A percentile compares a stretch with the other conserved stretches of the same genome.
These are phyloP conservation scores for Paradendryphiella salina DNA, from an alignment of 2,329 filamentous ascomycete species.

Conservation along the genomic window DNA sequence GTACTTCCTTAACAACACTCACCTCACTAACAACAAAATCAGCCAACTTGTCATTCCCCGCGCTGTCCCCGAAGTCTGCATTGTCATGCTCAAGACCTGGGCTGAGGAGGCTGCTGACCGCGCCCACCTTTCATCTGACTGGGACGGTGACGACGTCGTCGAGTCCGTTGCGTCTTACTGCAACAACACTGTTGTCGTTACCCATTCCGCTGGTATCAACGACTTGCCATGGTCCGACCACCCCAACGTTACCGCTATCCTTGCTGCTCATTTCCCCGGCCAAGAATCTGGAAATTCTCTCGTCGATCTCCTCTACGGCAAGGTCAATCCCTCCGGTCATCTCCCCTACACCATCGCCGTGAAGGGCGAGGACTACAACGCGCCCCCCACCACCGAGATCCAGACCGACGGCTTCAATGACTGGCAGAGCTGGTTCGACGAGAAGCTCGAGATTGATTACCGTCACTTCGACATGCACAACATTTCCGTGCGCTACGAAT, in stretches of 20 bases:
- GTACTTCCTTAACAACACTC: conserved; percentile 51
- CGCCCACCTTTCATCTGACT: conserved; percentile 47
- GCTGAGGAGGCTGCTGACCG: conserved; percentile 54
- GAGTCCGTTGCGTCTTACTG: conserved; percentile 52
- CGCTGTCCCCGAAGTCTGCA: conserved; percentile 50
- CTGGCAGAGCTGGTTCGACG: conserved; percentile 58
- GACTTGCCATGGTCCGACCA: conserved; percentile 49
- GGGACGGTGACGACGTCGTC: conserved; percentile 49
- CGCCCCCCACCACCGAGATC: conserved; percentile 47
- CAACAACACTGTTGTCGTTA: conserved; percentile 58
- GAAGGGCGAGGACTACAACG: conserved; percentile 66
- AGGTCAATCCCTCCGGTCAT: conserved; percentile 75
- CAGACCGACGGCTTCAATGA: conserved; percentile 48
- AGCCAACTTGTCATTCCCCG: conserved; percentile 37
- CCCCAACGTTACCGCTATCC: conserved; percentile 50
- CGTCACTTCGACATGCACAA: conserved; percentile 69
- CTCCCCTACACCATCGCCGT: conserved; percentile 86
- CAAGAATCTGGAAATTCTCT: conserved; percentile 49
- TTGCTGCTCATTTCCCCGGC: conserved; percentile 50
- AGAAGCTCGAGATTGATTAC: conserved; percentile 76
- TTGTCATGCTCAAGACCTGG: conserved; percentile 64
- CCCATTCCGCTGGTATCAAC: conserved; percentile 50
- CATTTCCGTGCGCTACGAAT: conserved; percentile 73
- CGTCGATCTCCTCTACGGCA: conserved; percentile 66
- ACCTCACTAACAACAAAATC: conserved; percentile 40